Evolutionary conservation across 345 rosid species (phyloP).

Genomic region (Camelina laxa): DNA sequence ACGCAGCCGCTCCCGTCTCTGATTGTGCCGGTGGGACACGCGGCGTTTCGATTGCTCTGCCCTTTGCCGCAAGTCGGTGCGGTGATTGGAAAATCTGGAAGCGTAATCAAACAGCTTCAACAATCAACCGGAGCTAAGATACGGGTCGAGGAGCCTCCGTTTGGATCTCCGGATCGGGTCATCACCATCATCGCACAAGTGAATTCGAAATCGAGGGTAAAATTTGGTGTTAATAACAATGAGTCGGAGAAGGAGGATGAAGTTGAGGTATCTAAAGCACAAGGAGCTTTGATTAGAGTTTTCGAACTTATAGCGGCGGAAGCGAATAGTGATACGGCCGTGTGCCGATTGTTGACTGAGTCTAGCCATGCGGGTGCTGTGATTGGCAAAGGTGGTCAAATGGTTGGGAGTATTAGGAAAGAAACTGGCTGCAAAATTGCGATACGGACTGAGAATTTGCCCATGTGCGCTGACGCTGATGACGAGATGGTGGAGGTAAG

Average conservation of each 20-base stretch:
- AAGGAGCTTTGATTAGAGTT: constrained; percentile 77
- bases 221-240: constrained; percentile 30
- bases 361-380: constrained; percentile 73
- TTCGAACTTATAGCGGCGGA: constrained; percentile 63
- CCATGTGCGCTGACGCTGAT: constrained; percentile 61
- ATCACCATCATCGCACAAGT: constrained; percentile 60
- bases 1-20: constrained; percentile 43
- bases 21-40: constrained; percentile 60
- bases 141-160: constrained; percentile 75
- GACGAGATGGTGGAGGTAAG: constrained; percentile 87
- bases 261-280: constrained; percentile 71
- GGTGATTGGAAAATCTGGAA: constrained; percentile 85
- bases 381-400: constrained; percentile 88
- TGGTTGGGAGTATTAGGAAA: constrained; percentile 76
- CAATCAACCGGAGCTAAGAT: constrained; percentile 75
- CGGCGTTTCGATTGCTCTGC: constrained; percentile 71
- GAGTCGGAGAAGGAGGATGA: constrained; percentile 43
- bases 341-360: constrained; percentile 77
- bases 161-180: constrained; percentile 69
- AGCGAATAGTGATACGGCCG: constrained; percentile 52
- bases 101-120: constrained; percentile 78
- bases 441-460: constrained; percentile 69
- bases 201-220: constrained; percentile 33
- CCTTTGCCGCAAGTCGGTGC: constrained; percentile 78
- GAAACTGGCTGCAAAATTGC: constrained; percentile 74